Conservation (phyloP, 176 grass and related monocot genomes). For the Triticum dicoccoides region DNA sequence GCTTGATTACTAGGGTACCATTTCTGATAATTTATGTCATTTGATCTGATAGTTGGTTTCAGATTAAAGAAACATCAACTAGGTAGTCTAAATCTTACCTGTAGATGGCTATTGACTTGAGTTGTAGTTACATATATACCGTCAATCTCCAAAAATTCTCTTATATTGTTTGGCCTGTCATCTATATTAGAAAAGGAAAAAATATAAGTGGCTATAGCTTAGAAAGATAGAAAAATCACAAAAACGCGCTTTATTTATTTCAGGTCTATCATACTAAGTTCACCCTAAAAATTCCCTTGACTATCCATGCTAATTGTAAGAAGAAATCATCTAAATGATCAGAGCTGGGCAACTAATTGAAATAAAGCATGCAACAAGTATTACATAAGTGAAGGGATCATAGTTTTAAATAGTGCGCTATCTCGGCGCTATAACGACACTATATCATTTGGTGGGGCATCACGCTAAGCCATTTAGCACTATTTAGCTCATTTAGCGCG, state of each 20-base stretch:
- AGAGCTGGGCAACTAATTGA: too few species aligned
- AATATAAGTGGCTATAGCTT: neutral
- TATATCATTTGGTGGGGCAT: too few species aligned
- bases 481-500: too few species aligned
- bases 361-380: too few species aligned
- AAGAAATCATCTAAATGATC: too few species aligned
- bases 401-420: too few species aligned
- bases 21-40: neutral
- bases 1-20: neutral
- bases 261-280: neutral
- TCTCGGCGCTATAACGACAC: too few species aligned
- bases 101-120: neutral
- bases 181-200: neutral
- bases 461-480: too few species aligned
- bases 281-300: neutral
- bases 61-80: neutral
- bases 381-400: too few species aligned
- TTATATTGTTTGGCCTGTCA: neutral
- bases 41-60: neutral
- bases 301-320: too few species aligned
- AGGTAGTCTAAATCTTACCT: slow-evolving; percentile 2
- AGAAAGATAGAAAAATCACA: neutral
- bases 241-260: neutral
- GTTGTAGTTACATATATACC: neutral
- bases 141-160: neutral